These are phyloP conservation scores for Cryphonectria carpinicola DNA, from an alignment of 2,329 filamentous ascomycete species.

Conservation along the genomic window DNA sequence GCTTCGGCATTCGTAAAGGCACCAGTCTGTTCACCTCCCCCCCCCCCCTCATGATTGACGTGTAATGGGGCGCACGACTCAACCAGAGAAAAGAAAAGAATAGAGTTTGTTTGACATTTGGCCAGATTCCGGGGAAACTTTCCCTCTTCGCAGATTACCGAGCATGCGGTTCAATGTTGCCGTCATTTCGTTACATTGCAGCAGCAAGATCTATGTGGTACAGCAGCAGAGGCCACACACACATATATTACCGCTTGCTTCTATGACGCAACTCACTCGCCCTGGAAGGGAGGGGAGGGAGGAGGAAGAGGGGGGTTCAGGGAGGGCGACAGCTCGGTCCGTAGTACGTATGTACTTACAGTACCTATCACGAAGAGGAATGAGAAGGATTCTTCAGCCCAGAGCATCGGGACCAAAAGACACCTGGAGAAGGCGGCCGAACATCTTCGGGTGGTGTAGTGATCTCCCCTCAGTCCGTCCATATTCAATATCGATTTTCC, in stretches of 20 bases:
- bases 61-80: not conserved
- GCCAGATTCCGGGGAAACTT: not conserved
- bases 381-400: conserved; percentile 5
- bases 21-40: not conserved
- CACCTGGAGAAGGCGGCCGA: not conserved
- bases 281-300: not conserved
- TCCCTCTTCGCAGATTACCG: not conserved
- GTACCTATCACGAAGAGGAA: not conserved
- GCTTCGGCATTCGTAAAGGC: not conserved
- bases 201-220: conserved; percentile 1
- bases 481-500: not conserved
- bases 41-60: not conserved
- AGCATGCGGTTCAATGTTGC: not conserved
- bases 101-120: not conserved
- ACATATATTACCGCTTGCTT: not conserved
- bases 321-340: not conserved
- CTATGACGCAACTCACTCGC: not conserved
- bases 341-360: not conserved
- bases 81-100: not conserved
- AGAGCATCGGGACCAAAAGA: not conserved
- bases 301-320: too few species aligned
- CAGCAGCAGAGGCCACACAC: not conserved
- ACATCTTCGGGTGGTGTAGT: not conserved
- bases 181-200: conserved; percentile 2
- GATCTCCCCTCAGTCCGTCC: not conserved